Conservation (phyloP, 140 eudicot genomes). For the Erigeron philadelphicus region DNA sequence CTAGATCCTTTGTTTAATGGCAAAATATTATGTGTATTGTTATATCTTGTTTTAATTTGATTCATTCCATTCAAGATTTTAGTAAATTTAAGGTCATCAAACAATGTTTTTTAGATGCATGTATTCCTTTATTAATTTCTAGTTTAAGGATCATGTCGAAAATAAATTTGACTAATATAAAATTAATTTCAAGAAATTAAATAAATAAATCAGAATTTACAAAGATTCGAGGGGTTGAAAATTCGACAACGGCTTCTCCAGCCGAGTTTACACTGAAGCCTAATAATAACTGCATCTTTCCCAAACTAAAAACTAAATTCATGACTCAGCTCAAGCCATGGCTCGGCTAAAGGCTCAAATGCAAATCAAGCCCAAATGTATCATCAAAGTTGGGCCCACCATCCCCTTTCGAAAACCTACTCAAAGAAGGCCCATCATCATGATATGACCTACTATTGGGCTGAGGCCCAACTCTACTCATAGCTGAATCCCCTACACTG, state of each 20-base stretch:
- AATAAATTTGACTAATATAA: constrained; percentile 5
- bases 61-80: no score
- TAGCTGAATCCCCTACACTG: constrained; percentile 36
- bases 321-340: constrained; percentile 10
- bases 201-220: constrained; percentile 45
- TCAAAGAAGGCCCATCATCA: constrained; percentile 40
- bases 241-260: constrained; percentile 36
- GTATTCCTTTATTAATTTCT: background rate
- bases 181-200: constrained; percentile 27
- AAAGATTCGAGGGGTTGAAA: constrained; percentile 32
- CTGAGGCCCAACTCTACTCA: constrained; percentile 41
- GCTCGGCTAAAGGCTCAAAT: constrained; percentile 58
- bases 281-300: constrained; percentile 11
- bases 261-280: constrained; percentile 38
- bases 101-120: no score
- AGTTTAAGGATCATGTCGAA: background rate
- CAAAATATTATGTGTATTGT: no score
- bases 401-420: constrained; percentile 42
- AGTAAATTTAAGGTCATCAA: no score
- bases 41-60: no score
- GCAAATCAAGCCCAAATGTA: constrained; percentile 58
- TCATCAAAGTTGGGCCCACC: constrained; percentile 76
- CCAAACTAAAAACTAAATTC: constrained; percentile 21
- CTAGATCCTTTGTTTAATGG: no score
- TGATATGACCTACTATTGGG: constrained; percentile 29